A percentile compares a stretch with the other conserved stretches of the same genome.
phyloP scores from a whole-genome alignment of 306 rosid species.

The Cucurbita ficifolia region DNA sequence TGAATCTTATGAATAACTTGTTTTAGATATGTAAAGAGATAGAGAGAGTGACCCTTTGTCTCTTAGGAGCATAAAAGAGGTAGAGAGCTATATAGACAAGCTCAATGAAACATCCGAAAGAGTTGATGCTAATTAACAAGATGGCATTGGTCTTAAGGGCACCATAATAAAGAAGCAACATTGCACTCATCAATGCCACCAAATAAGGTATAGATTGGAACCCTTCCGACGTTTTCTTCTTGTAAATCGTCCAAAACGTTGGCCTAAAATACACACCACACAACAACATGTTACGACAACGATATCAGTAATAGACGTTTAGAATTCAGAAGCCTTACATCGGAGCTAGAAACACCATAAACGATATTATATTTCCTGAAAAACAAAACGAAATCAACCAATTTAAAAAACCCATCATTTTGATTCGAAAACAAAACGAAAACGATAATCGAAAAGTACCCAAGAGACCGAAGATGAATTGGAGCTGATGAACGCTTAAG shows the following conservation, averaged over 20 bases:
- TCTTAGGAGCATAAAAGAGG: slow-evolving; percentile 36
- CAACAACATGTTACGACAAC: too few species aligned
- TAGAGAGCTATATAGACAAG: slow-evolving; percentile 20
- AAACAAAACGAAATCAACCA: neutral
- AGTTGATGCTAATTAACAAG: slow-evolving; percentile 41
- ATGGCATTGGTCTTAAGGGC: slow-evolving; percentile 36
- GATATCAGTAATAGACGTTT: too few species aligned
- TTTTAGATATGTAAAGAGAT: too few species aligned
- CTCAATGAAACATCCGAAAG: slow-evolving; percentile 43
- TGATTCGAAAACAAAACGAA: neutral
- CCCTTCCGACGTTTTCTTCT: slow-evolving; percentile 51
- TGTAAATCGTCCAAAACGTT: slow-evolving; percentile 41
- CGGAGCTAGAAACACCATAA: slow-evolving; percentile 61
- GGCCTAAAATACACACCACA: slow-evolving; percentile 22
- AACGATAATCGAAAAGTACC: slow-evolving; percentile 17
- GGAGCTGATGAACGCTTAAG: slow-evolving; percentile 23
- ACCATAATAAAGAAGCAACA: slow-evolving; percentile 45
- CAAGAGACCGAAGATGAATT: slow-evolving; percentile 42
- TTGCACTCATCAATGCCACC: slow-evolving; percentile 53
- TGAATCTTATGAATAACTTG: too few species aligned
- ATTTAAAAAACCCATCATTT: neutral
- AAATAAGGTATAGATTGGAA: slow-evolving; percentile 54
- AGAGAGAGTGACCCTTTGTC: slow-evolving; percentile 18
- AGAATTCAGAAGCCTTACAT: slow-evolving; percentile 25
- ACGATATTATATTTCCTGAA: slow-evolving; percentile 51